Evolutionary conservation across 495 filamentous ascomycete species (phyloP).

Genomic region (Penicillium malachiteum): DNA sequence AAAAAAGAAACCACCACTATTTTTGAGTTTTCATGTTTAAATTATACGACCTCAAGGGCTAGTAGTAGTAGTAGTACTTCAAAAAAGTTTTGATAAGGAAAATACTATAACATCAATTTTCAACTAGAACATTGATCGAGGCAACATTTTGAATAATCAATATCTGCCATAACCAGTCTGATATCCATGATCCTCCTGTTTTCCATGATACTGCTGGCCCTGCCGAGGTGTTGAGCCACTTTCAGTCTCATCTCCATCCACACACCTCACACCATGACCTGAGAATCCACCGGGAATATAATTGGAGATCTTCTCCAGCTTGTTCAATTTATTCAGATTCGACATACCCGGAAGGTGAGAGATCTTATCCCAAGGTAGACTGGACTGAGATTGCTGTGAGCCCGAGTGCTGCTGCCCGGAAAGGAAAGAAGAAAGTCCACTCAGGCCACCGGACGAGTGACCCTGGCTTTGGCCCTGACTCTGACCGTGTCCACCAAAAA

Average conservation of each 20-base stretch:
- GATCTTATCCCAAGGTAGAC: constrained; percentile 38
- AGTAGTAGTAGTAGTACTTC: too few relatives aligned
- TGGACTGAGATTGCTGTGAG: constrained; percentile 22
- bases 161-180: not conserved
- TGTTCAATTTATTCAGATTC: constrained; percentile 36
- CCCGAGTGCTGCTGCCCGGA: constrained; percentile 16
- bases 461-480: constrained; percentile 13
- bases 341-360: constrained; percentile 43
- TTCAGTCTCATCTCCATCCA: constrained; percentile 17
- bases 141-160: not conserved
- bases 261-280: constrained; percentile 27
- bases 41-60: not conserved
- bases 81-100: too few relatives aligned
- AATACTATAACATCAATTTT: too few relatives aligned
- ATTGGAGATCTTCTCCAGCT: constrained; percentile 36
- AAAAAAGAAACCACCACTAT: too few relatives aligned
- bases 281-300: constrained; percentile 47
- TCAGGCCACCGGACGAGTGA: constrained; percentile 11
- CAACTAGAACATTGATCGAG: too few relatives aligned
- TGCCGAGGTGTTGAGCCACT: not conserved
- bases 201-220: constrained; percentile 8
- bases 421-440: constrained; percentile 14
- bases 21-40: not conserved
- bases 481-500: constrained; percentile 22
- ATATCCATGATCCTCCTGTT: constrained; percentile 1